These are phyloP conservation scores for Cercophora scortea DNA, from an alignment of 495 filamentous ascomycete genomes.

Conservation along the genomic window DNA sequence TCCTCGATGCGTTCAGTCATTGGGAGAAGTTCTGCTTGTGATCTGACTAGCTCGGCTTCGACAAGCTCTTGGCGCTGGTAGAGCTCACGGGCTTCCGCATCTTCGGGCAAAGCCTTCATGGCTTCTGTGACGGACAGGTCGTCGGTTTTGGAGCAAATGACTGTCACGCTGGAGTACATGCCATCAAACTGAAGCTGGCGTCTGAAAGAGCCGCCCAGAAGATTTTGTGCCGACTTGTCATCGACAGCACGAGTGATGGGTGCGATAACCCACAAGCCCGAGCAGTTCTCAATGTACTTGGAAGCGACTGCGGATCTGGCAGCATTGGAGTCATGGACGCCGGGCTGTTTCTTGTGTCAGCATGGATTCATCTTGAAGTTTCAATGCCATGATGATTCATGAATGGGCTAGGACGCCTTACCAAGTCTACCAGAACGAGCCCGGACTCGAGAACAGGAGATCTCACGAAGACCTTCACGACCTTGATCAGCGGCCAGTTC, in stretches of 20 bases:
- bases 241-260: slow-evolving; percentile 59
- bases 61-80: slow-evolving; percentile 1
- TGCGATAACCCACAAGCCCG: slow-evolving; percentile 53
- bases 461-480: slow-evolving; percentile 54
- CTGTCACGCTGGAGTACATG: slow-evolving; percentile 46
- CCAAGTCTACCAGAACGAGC: slow-evolving; percentile 57
- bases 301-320: slow-evolving; percentile 54
- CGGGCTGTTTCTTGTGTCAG: slow-evolving; percentile 31
- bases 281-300: slow-evolving; percentile 52
- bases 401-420: slow-evolving; percentile 14
- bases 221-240: slow-evolving; percentile 52
- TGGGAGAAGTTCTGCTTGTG: slow-evolving; percentile 16
- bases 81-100: slow-evolving; percentile 27
- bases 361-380: neutral
- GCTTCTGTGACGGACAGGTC: slow-evolving; percentile 44
- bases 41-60: slow-evolving; percentile 16
- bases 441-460: slow-evolving; percentile 50
- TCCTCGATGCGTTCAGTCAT: neutral
- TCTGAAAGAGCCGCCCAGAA: slow-evolving; percentile 55
- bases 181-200: slow-evolving; percentile 60
- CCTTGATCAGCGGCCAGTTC: slow-evolving; percentile 61
- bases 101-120: slow-evolving; percentile 22
- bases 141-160: slow-evolving; percentile 65
- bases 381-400: neutral
- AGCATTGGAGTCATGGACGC: slow-evolving; percentile 56